Conservation (phyloP, 2,329 filamentous ascomycete genomes). For the Exophiala alcalophila region DNA sequence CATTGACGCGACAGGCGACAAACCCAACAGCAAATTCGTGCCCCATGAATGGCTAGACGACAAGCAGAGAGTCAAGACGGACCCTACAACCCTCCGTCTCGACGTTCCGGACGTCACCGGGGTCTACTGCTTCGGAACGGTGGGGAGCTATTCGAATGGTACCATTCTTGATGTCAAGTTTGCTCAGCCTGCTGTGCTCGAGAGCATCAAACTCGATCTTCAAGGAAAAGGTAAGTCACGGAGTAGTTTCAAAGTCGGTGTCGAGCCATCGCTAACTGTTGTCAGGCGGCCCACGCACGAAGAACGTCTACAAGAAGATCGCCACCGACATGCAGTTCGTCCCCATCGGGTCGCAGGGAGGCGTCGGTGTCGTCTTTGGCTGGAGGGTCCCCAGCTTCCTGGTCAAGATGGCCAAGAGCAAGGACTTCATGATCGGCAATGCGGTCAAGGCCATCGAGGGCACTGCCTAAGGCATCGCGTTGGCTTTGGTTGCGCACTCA, state of each 20-base stretch:
- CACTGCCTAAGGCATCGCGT: constrained; percentile 29
- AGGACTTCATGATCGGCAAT: constrained; percentile 37
- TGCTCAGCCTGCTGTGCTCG: constrained; percentile 24
- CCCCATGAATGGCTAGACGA: constrained; percentile 47
- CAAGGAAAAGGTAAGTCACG: constrained; percentile 26
- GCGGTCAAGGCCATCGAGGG: constrained; percentile 30
- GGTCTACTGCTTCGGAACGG: constrained; percentile 29
- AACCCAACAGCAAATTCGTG: constrained; percentile 54
- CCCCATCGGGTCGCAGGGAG: constrained; percentile 39
- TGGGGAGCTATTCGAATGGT: constrained; percentile 31
- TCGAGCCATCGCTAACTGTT: constrained; percentile 11
- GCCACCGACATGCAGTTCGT: constrained; percentile 38
- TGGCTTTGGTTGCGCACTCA: no score
- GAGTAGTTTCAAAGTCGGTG: background rate
- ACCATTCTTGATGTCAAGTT: constrained; percentile 28
- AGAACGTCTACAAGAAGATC: constrained; percentile 36
- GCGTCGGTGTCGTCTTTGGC: constrained; percentile 40
- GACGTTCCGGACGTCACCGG: constrained; percentile 27
- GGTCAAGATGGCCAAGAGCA: constrained; percentile 39
- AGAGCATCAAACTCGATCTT: constrained; percentile 29
- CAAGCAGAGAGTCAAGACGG: constrained; percentile 49
- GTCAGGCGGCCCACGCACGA: constrained; percentile 29
- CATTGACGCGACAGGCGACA: constrained; percentile 52
- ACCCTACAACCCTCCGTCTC: constrained; percentile 35
- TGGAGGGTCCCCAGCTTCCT: constrained; percentile 38